Evolutionary conservation across 163 green algal species (phyloP).

Genomic region (Coccomyxa subellipsoidea): DNA sequence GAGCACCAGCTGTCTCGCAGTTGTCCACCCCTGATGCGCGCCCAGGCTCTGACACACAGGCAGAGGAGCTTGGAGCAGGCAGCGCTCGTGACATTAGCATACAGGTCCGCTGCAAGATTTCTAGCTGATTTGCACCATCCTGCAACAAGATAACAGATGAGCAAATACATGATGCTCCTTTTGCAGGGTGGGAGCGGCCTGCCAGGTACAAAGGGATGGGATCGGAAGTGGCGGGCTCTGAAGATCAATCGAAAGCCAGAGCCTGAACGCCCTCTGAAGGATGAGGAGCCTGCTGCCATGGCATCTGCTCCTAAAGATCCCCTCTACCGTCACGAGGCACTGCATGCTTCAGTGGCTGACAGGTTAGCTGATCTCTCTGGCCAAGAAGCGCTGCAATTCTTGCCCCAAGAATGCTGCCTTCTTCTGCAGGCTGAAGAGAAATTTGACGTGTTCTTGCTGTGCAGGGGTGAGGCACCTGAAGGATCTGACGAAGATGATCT

Average conservation of each 20-base stretch:
- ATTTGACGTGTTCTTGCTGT: too few species aligned
- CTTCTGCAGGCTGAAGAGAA: background rate
- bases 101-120: too few species aligned
- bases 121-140: too few species aligned
- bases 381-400: too few species aligned
- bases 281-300: background rate
- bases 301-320: background rate
- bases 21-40: too few species aligned
- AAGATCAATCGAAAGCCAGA: background rate
- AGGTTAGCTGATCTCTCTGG: background rate
- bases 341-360: background rate
- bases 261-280: background rate
- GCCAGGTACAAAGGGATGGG: background rate
- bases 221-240: background rate
- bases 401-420: background rate
- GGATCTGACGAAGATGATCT: background rate
- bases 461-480: background rate
- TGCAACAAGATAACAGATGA: background rate
- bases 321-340: background rate
- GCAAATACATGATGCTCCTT: background rate
- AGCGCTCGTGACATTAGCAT: too few species aligned
- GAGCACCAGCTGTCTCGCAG: too few species aligned
- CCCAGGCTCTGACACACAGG: too few species aligned
- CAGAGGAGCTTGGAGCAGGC: too few species aligned
- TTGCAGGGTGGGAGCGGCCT: too few species aligned